Conservation (phyloP, 176 grass and related monocot species). For the Echinochloa phyllopogon region DNA sequence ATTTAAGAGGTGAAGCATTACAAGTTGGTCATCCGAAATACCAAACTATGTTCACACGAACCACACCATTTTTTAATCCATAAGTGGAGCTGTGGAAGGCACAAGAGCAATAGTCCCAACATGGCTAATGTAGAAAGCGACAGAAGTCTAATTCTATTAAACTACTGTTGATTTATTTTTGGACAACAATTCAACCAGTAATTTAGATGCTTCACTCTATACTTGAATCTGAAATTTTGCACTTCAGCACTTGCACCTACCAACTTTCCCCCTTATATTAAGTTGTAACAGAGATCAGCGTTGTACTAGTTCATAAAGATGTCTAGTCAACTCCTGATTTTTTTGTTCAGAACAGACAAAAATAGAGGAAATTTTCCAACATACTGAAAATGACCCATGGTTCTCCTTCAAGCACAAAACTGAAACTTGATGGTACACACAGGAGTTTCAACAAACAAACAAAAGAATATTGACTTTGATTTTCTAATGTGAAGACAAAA, state of each 20-base stretch:
- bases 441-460: conserved; percentile 29
- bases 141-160: background rate
- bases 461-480: background rate
- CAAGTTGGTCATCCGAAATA: background rate
- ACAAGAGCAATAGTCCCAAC: background rate
- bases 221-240: background rate
- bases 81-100: background rate
- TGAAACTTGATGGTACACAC: background rate
- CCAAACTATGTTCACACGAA: background rate
- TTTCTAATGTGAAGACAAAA: background rate
- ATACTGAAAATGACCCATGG: conserved; percentile 16
- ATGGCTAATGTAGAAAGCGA: background rate
- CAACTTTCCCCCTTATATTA: background rate
- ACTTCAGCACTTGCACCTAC: background rate
- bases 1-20: background rate
- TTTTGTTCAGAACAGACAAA: background rate
- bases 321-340: background rate
- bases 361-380: background rate
- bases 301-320: background rate
- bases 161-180: background rate
- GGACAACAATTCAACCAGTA: background rate
- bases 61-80: background rate
- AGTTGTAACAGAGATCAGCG: background rate
- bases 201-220: background rate
- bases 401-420: background rate